Percentiles rank a stretch among this genome's conserved stretches.
These are phyloP conservation scores for Dioscorea zingiberensis DNA, from an alignment of 106 monocot species.

Conservation along the genomic window DNA sequence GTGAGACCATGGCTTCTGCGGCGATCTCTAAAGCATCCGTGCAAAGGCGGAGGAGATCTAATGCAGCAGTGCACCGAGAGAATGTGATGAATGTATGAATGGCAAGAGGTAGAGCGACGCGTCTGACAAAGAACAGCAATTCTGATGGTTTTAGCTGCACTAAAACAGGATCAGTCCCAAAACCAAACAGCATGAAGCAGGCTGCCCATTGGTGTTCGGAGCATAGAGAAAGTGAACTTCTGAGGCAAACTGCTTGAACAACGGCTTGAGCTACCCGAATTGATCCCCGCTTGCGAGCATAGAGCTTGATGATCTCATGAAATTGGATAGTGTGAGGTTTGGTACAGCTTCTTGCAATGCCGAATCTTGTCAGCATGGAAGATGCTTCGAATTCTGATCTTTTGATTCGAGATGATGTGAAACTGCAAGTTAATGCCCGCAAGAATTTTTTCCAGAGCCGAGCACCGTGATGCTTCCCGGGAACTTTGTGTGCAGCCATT, in stretches of 20 bases:
- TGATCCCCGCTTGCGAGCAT: slow-evolving; percentile 56
- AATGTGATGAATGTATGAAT: slow-evolving; percentile 69
- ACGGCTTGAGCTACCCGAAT: slow-evolving; percentile 48
- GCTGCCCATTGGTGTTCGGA: slow-evolving; percentile 83
- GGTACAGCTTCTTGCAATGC: slow-evolving; percentile 54
- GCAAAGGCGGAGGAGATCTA: slow-evolving; percentile 64
- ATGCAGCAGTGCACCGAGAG: slow-evolving; percentile 73
- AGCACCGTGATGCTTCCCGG: slow-evolving; percentile 37
- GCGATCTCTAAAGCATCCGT: slow-evolving; percentile 58
- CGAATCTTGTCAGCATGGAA: slow-evolving; percentile 75
- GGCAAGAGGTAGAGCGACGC: slow-evolving; percentile 59
- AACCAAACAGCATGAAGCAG: slow-evolving; percentile 78
- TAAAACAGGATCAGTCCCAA: slow-evolving; percentile 46
- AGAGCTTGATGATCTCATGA: slow-evolving; percentile 69
- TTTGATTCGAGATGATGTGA: slow-evolving; percentile 34
- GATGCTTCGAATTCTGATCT: slow-evolving; percentile 77
- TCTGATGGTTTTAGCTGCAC: slow-evolving; percentile 62
- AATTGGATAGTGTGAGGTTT: slow-evolving; percentile 56
- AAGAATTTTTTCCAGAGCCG: slow-evolving; percentile 36
- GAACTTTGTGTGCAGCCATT: slow-evolving; percentile 67
- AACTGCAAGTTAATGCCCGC: slow-evolving; percentile 31
- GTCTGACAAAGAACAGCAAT: slow-evolving; percentile 47
- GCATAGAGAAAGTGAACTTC: slow-evolving; percentile 50
- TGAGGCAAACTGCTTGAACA: slow-evolving; percentile 52
- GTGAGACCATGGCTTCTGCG: slow-evolving; percentile 61